Base-by-base conservation (phyloP, 225 moss, liverwort and hornwort genomes). In the Bryoerythrophyllum caledonicum region DNA sequence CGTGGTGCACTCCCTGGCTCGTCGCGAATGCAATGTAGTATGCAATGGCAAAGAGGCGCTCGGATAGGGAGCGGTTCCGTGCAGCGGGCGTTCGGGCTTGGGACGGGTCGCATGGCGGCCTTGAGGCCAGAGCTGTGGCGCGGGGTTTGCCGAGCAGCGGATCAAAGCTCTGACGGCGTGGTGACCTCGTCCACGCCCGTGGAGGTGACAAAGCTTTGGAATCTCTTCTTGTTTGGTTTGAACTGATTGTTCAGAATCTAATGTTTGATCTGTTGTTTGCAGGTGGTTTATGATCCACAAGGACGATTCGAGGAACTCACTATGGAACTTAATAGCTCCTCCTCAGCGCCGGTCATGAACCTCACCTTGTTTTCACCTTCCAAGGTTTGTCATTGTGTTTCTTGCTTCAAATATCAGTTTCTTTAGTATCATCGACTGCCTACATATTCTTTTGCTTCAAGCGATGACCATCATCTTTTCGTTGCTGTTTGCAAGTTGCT, bases 321-420 rank as follows among this genome's bases (percentile, higher is more conserved):
- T 17, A 63, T 62, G 72, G 83, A 83, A 30, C 38, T 76, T 28
- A 67, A 83, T 44, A 76, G 79, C 56, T 68, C 79, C 53, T 79
- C 72, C 52, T 79, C 79, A 30, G 41, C 70, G 40, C 41, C 67
- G 52, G 37, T 79, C 60, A 79, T 76, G 57, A 83, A 90, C 70
- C 74, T 94, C 34, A 88, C 91, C 37, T 77, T 94, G 6, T 94
- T 94, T 70, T 94, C 93, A 65, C 93, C 93, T 48, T 94, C 91
- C 58, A 94, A 94, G 93, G 93, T 91, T 67, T 76, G 70, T 70
- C 72, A 48, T 32, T 38, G 14, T 20, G 4, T 48, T 66, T 38
- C 40, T 48, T 59, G 25, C 59, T 44, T 41, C 35, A 24, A 11
- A 49, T 48, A 35, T 8, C 21, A 51, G 48, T 19, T 17, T 25